Evolutionary conservation across 768 basidiomycete species (phyloP).

Genomic region (Floccularia luteovirens): DNA sequence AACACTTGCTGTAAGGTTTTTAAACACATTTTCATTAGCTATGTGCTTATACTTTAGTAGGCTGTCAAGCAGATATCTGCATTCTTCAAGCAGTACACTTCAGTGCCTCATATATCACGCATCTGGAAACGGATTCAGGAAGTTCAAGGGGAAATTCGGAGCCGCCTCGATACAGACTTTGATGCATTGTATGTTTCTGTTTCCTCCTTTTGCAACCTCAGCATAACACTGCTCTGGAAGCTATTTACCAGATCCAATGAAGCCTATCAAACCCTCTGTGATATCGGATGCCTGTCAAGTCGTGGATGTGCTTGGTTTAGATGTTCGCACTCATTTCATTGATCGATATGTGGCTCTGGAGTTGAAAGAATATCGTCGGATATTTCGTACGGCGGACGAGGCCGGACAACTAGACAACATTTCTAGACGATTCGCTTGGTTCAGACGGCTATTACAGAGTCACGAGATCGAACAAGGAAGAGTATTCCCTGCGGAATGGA

Average conservation of each 20-base stretch:
- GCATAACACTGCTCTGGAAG: slow-evolving; percentile 27
- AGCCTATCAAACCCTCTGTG: slow-evolving; percentile 52
- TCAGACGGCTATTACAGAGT: slow-evolving; percentile 72
- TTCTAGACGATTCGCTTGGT: slow-evolving; percentile 92
- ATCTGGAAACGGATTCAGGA: slow-evolving; percentile 78
- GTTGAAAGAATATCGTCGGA: slow-evolving; percentile 91
- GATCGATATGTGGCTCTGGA: slow-evolving; percentile 88
- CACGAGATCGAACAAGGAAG: slow-evolving; percentile 85
- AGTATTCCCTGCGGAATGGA: slow-evolving; percentile 85
- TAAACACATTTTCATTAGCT: neutral
- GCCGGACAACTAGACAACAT: slow-evolving; percentile 96
- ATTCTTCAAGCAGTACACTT: slow-evolving; percentile 72
- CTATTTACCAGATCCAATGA: slow-evolving; percentile 72
- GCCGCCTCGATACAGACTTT: slow-evolving; percentile 82
- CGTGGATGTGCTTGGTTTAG: slow-evolving; percentile 80
- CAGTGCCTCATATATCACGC: slow-evolving; percentile 69
- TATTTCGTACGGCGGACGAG: slow-evolving; percentile 90
- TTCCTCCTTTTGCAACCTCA: neutral
- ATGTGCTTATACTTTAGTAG: slow-evolving; percentile 27
- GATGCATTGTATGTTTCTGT: slow-evolving; percentile 71
- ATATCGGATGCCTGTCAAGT: slow-evolving; percentile 84
- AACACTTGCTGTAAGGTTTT: slow-evolving; percentile 53
- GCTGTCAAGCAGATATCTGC: slow-evolving; percentile 82
- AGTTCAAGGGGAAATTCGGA: slow-evolving; percentile 74
- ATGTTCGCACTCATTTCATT: slow-evolving; percentile 74